Evolutionary conservation across 768 basidiomycete genomes (phyloP).

Genomic region (Hypholoma fasciculare): DNA sequence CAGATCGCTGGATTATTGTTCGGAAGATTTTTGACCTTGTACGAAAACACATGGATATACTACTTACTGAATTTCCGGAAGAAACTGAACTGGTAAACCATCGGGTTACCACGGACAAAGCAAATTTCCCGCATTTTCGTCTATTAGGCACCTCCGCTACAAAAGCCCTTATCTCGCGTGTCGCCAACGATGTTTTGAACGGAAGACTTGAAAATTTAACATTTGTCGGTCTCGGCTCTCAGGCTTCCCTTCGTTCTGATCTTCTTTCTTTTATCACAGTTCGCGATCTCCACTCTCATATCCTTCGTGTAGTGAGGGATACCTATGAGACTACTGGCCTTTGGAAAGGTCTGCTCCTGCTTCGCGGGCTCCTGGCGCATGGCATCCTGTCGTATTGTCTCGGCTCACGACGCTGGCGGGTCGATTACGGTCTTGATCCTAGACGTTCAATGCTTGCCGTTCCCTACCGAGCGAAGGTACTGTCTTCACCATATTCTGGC

Average conservation of each 20-base stretch:
- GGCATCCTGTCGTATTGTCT: constrained; percentile 41
- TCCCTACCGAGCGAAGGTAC: constrained; percentile 48
- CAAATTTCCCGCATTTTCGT: constrained; percentile 15
- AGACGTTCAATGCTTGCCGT: constrained; percentile 47
- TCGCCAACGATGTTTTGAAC: constrained; percentile 8
- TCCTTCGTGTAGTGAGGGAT: constrained; percentile 8
- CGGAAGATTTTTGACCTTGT: constrained; percentile 37
- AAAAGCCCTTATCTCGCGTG: constrained; percentile 4
- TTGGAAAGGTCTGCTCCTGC: constrained; percentile 40
- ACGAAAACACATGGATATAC: constrained; percentile 8
- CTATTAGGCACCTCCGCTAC: constrained; percentile 10
- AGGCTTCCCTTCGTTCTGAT: constrained; percentile 2
- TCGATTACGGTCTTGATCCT: constrained; percentile 49
- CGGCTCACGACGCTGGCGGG: constrained; percentile 44
- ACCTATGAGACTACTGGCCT: constrained; percentile 14
- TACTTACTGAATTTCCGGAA: constrained; percentile 15
- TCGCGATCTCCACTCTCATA: not conserved
- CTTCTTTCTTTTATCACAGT: constrained; percentile 11
- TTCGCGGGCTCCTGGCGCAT: constrained; percentile 43
- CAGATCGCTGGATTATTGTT: constrained; percentile 41
- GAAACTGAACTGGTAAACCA: constrained; percentile 20
- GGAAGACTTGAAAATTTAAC: constrained; percentile 11
- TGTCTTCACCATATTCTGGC: not conserved
- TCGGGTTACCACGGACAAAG: not conserved
- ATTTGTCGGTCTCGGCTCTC: constrained; percentile 11